These are phyloP conservation scores for Alliaria petiolata DNA, from an alignment of 345 rosid genomes.

Conservation along the genomic window DNA sequence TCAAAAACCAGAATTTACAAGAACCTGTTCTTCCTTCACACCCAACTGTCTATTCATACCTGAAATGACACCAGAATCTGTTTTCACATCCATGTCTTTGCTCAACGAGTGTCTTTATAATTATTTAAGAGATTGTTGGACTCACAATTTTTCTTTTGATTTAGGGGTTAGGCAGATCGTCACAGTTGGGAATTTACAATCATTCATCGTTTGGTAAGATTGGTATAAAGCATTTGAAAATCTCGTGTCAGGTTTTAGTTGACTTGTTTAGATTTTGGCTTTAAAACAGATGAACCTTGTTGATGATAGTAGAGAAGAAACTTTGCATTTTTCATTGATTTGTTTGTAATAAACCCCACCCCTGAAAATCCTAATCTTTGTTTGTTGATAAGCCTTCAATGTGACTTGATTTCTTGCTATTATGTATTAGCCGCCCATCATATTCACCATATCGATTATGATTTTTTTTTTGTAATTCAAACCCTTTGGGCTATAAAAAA, in stretches of 20 bases:
- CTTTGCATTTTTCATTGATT: not conserved
- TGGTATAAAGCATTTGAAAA: not conserved
- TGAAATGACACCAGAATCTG: not conserved
- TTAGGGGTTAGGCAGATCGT: not conserved
- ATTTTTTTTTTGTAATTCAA: too few species aligned
- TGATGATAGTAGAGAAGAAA: not conserved
- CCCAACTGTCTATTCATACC: not conserved
- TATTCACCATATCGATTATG: not conserved
- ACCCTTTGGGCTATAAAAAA: too few species aligned
- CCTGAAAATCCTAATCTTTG: not conserved
- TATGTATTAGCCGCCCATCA: too few species aligned
- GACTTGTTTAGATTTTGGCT: not conserved
- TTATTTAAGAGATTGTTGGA: not conserved
- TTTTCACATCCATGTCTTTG: not conserved
- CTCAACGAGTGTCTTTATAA: not conserved
- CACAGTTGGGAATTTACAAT: not conserved
- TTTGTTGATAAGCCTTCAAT: not conserved
- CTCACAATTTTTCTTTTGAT: not conserved
- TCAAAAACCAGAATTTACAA: not conserved
- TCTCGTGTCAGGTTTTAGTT: not conserved
- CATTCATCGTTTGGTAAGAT: not conserved
- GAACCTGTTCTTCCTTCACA: not conserved
- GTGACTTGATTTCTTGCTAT: not conserved
- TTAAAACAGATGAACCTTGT: not conserved
- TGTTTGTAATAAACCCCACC: not conserved